phyloP scores from a whole-genome alignment of 1,139 yeast species.

The Geotrichum carabidarum region DNA sequence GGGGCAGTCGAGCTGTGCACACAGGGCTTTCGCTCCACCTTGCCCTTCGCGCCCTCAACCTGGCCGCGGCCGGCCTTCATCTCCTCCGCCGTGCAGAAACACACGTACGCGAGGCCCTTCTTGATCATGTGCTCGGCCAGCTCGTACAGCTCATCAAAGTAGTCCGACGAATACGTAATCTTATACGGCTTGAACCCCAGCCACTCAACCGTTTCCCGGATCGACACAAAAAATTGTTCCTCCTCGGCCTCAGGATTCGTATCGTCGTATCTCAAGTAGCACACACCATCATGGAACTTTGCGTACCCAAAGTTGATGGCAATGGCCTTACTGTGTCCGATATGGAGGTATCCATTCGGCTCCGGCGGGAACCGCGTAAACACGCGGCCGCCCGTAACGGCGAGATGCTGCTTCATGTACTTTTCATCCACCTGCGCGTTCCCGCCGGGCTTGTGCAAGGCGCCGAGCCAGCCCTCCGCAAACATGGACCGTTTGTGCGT shows the following conservation, averaged over 20 bases:
- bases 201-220: constrained; percentile 82
- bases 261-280: constrained; percentile 92
- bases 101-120: constrained; percentile 75
- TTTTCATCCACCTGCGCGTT: constrained; percentile 88
- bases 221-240: constrained; percentile 80
- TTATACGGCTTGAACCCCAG: constrained; percentile 90
- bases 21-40: constrained; percentile 85
- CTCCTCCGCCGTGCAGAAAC: constrained; percentile 90
- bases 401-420: constrained; percentile 71
- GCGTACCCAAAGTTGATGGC: constrained; percentile 96
- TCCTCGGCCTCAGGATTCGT: constrained; percentile 99
- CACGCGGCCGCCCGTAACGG: constrained; percentile 73
- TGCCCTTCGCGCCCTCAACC: constrained; percentile 84
- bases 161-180: constrained; percentile 92
- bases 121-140: constrained; percentile 76
- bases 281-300: constrained; percentile 72
- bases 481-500: constrained; percentile 65
- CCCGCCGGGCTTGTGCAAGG: constrained; percentile 90
- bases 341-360: constrained; percentile 94
- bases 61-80: constrained; percentile 87
- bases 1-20: constrained; percentile 62
- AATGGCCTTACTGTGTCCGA: constrained; percentile 97
- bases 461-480: constrained; percentile 92
- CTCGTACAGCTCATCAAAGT: constrained; percentile 80
- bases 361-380: constrained; percentile 97